Evolutionary conservation across 306 rosid species (phyloP), one percentile per base, ranked within the genome.

Genomic region (Vachellia collinsii): DNA sequence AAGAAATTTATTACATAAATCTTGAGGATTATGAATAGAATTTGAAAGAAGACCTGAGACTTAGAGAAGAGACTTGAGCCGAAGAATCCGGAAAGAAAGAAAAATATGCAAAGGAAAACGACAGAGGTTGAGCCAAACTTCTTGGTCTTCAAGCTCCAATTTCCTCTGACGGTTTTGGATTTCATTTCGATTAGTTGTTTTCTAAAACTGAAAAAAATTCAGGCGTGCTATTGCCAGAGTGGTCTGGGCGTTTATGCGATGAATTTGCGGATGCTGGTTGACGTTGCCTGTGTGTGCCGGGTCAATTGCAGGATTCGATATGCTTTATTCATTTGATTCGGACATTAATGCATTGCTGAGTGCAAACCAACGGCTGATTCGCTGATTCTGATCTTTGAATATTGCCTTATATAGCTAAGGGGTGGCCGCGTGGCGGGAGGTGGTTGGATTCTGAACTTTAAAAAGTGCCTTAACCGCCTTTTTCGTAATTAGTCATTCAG

Each of bases 31-130:
- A 17, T 1, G 4, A 75, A 65, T 13, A 47, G 41, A 56, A 47
- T 50, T 65, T 8, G 77, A 75, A 74, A 39, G 25, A 42, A 71
- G 23, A 88, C 78, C 81, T 34, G 70, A 83, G 87, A 83, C 80
- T 84, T 90, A 58, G 80, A 85, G 75, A 93, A 78, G 78, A 90
- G 86, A 82, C 79, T n/a, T 9, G 94, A 88, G 76, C 84, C 87
- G 67, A 83, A 90, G 83, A 92, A 87, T 72, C 38, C 66, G 16
- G 89, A 86, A 6, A 91, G 73, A 88, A 25, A 61, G 66, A 91
- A 94, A 89, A 85, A 87, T 76, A 81, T 74, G 88, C 97, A 92
- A 34, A 88, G 37, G 80, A 94, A 47, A 72, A 90, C 48, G 68
- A 89, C 75, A 54, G 82, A 73, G 41, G 88, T 87, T 46, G 85